phyloP scores from a whole-genome alignment of 1,139 yeast species.

The Geotrichum siamense region DNA sequence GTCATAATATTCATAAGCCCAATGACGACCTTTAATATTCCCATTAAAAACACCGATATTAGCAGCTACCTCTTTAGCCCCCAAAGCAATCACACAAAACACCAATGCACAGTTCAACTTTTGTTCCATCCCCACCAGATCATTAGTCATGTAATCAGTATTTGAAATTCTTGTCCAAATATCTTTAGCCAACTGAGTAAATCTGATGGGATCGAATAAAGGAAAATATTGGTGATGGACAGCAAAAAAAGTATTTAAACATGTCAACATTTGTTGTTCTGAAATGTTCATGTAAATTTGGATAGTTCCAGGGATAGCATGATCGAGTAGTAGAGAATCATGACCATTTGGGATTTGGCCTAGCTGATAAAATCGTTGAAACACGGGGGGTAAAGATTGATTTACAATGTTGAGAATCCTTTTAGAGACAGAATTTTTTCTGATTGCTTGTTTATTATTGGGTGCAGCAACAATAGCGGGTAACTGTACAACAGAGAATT shows the following conservation, averaged over 20 bases:
- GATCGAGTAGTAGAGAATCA: too few relatives aligned
- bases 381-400: neutral
- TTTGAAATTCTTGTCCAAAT: too few relatives aligned
- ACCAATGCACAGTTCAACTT: neutral
- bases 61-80: neutral
- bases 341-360: neutral
- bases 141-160: too few relatives aligned
- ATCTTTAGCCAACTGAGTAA: slow-evolving; percentile 3
- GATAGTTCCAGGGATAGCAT: neutral
- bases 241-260: neutral
- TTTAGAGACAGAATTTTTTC: neutral
- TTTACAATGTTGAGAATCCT: neutral
- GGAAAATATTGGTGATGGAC: neutral
- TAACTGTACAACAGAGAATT: neutral
- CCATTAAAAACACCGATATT: slow-evolving; percentile 7
- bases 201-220: slow-evolving; percentile 14
- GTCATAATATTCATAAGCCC: neutral
- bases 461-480: neutral
- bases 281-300: neutral
- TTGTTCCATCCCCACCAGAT: too few relatives aligned
- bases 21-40: slow-evolving; percentile 9
- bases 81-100: neutral
- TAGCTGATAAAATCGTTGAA: neutral
- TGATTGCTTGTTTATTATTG: neutral
- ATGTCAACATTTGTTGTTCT: neutral